Evolutionary conservation across 345 rosid species (phyloP).

Genomic region (Geranium brycei): DNA sequence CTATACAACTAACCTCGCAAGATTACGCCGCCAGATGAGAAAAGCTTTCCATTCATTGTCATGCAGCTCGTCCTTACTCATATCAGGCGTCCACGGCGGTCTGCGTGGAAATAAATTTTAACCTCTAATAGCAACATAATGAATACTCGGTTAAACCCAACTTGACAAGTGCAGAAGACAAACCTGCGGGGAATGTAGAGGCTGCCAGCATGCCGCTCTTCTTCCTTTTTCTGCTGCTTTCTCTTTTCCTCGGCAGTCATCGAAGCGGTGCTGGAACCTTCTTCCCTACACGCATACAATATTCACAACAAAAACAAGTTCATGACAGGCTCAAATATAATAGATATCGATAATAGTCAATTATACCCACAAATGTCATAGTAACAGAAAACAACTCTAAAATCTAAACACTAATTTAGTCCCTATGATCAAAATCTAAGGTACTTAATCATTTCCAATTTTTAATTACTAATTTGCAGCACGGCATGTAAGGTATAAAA

Average conservation of each 20-base stretch:
- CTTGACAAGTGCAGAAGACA: conserved; percentile 4
- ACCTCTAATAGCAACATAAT: conserved; percentile 1
- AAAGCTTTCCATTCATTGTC: conserved; percentile 58
- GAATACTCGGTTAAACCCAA: not conserved
- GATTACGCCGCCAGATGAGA: conserved; percentile 64
- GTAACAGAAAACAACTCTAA: too few species aligned
- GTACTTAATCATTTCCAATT: too few species aligned
- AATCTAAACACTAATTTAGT: not conserved
- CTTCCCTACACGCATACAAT: conserved; percentile 28
- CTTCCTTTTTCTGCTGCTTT: conserved; percentile 51
- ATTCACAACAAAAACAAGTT: not conserved
- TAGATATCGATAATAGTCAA: too few species aligned
- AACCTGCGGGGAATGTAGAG: conserved; percentile 62
- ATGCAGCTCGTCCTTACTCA: conserved; percentile 65
- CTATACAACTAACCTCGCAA: conserved; percentile 42
- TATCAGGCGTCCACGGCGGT: conserved; percentile 58
- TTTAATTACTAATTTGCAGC: too few species aligned
- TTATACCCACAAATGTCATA: too few species aligned
- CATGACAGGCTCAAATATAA: not conserved
- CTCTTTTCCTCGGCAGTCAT: conserved; percentile 49
- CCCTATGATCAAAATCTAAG: not conserved
- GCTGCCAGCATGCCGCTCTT: conserved; percentile 49
- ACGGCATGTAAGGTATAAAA: too few species aligned
- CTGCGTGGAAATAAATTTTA: conserved; percentile 19
- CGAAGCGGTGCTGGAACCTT: conserved; percentile 31